phyloP scores from a whole-genome alignment of 2,329 filamentous ascomycete species.

The Fusarium sp. region DNA sequence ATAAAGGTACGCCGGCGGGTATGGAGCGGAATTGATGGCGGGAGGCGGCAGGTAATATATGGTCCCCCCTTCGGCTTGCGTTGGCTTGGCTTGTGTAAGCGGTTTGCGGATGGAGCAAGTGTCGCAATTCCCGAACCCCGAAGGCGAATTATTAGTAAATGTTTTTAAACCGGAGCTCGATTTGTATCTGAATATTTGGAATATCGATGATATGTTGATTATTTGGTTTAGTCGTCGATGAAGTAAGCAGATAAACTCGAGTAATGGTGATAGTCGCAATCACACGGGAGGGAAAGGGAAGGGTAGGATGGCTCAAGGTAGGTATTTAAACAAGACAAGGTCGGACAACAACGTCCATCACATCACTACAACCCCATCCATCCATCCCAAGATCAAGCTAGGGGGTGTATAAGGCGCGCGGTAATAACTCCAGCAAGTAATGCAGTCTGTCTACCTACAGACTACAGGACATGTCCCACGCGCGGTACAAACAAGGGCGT shows the following conservation, averaged over 20 bases:
- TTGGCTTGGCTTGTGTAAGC: slow-evolving; percentile 39
- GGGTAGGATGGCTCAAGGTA: slow-evolving; percentile 31
- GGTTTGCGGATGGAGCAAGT: slow-evolving; percentile 31
- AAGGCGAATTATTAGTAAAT: slow-evolving; percentile 17
- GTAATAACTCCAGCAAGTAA: neutral
- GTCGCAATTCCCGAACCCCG: slow-evolving; percentile 41
- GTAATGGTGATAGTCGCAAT: slow-evolving; percentile 2
- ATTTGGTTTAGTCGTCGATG: neutral
- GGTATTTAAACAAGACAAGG: slow-evolving; percentile 40
- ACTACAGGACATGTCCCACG: neutral
- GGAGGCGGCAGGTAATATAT: slow-evolving; percentile 32
- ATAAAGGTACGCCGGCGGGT: slow-evolving; percentile 6
- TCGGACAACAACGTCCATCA: slow-evolving; percentile 38
- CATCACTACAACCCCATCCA: slow-evolving; percentile 10
- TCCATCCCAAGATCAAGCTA: slow-evolving; percentile 15
- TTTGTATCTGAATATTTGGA: neutral
- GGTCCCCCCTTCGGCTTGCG: slow-evolving; percentile 17
- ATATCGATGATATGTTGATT: slow-evolving; percentile 1
- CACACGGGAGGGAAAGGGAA: slow-evolving; percentile 1
- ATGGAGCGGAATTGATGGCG: slow-evolving; percentile 16
- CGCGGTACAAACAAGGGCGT: slow-evolving; percentile 36
- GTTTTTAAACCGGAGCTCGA: slow-evolving; percentile 5
- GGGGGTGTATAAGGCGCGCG: slow-evolving; percentile 25
- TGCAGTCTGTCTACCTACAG: neutral
- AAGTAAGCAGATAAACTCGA: neutral